Conservation (phyloP, 2,329 filamentous ascomycete species). For the Talaromyces atroroseus region DNA sequence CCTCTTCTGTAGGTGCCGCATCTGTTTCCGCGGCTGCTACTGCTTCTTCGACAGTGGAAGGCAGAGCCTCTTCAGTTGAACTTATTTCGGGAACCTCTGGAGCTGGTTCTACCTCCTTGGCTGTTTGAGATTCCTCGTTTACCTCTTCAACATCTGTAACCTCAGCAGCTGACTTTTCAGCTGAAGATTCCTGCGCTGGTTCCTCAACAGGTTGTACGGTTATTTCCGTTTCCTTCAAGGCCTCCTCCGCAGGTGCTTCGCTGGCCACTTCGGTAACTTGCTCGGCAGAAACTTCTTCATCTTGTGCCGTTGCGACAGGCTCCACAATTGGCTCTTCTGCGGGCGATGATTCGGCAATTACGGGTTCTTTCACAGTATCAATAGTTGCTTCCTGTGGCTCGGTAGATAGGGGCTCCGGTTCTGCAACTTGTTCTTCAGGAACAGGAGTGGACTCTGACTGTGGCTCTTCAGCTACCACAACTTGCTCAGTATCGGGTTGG, state of each 20-base stretch:
- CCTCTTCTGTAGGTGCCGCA: neutral
- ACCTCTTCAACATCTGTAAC: neutral
- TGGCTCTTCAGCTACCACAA: neutral
- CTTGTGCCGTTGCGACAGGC: neutral
- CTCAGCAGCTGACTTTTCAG: slow-evolving; percentile 5
- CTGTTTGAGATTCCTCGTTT: neutral
- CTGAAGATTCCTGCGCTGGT: neutral
- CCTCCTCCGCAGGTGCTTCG: neutral
- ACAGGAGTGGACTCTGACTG: neutral
- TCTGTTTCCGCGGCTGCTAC: neutral
- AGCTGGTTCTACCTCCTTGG: slow-evolving; percentile 1
- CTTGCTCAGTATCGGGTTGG: neutral
- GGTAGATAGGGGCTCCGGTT: neutral
- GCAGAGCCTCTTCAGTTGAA: neutral
- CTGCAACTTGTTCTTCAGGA: neutral
- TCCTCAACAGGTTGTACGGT: neutral
- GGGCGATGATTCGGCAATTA: neutral
- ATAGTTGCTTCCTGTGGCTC: neutral
- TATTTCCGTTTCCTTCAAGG: neutral
- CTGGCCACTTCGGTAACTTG: neutral
- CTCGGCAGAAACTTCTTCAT: neutral
- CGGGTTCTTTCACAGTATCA: neutral
- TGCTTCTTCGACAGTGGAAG: neutral
- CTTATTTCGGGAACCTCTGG: slow-evolving; percentile 10
- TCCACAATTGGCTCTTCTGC: neutral